Base-by-base conservation (phyloP, 495 filamentous ascomycete genomes). In the Lepraria neglecta region DNA sequence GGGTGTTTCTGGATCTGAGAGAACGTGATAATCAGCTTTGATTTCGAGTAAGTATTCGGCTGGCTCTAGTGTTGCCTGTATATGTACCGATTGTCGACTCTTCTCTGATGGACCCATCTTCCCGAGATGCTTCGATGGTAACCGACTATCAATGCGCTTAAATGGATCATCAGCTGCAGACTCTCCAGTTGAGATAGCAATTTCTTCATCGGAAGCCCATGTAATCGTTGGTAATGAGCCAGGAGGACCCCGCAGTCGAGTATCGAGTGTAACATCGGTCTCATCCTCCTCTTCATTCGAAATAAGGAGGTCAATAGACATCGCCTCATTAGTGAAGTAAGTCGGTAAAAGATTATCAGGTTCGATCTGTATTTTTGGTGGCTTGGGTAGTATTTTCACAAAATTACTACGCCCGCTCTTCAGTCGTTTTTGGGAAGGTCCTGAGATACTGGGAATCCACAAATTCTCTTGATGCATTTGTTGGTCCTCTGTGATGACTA, bases 231-330 rank as follows among this genome's bases (percentile, higher is more conserved):
- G 82, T 3, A 78, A 72, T 4, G 77, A 77, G 19, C 84, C 82
- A 19, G 78, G 70, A 33, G 69, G 72, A 45, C 88, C 88, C 45
- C 86, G 77, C 4, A 96, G 70, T 63, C 78, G 75, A 42, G 85
- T 78, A 56, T 91, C 87, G 9, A 94, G 73, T 28, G 80, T 82
- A 12, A 86, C 82, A 60, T 85, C 81, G 4, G 89, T 86, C 31
- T 87, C 82, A 44, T 89, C 86, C 11, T 91, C 89, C 74, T 99
- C 94, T 61, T 85, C 85, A 60, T 99, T 99, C 27, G 82, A 66
- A 19, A 96, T 75, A 31, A 86, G 80, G 43, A 97, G 77, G 17
- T 78, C 75, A 48, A 97, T 72, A 10, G 67, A 67, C 45, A 96
- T 78, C 2, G 73, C 68, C 73, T 99, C 94, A 68, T 92, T 86